Conservation (phyloP, 2,329 filamentous ascomycete species). For the Colletotrichum eleusines region DNA sequence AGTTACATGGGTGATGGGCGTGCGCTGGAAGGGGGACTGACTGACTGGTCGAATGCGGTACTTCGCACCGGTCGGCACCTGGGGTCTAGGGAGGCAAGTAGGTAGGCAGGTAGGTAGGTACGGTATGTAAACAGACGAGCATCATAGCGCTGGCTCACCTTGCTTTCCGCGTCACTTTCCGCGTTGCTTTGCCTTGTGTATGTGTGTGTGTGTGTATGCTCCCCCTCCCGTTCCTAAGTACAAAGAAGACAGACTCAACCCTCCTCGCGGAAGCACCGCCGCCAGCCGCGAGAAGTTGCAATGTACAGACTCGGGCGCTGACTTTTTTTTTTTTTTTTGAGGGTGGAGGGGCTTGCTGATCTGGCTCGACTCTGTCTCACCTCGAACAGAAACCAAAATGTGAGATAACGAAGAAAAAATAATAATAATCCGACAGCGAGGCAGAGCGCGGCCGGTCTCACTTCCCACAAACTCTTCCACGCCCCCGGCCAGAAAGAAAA, state of each 20-base stretch:
- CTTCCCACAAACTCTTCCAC: neutral
- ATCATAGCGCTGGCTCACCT: constrained; percentile 33
- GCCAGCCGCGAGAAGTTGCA: constrained; percentile 31
- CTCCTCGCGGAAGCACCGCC: constrained; percentile 20
- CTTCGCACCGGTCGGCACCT: too few species aligned
- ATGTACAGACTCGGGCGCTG: constrained; percentile 30
- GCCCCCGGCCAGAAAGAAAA: constrained; percentile 13
- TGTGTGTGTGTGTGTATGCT: neutral
- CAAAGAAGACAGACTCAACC: constrained; percentile 17
- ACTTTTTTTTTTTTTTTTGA: too few species aligned
- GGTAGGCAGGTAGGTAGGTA: neutral
- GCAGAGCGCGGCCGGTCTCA: neutral
- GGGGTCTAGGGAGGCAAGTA: neutral
- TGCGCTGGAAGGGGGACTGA: neutral
- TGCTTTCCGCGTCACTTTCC: constrained; percentile 1
- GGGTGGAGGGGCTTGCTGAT: constrained; percentile 6
- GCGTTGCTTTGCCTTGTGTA: neutral
- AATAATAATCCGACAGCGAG: neutral
- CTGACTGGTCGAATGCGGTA: neutral
- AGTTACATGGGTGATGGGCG: constrained; percentile 4
- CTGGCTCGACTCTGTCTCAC: constrained; percentile 34
- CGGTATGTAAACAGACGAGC: constrained; percentile 12
- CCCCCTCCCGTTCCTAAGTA: constrained; percentile 4
- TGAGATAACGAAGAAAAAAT: neutral
- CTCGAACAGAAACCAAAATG: constrained; percentile 12